Percentiles rank a stretch among this genome's conserved stretches.
Evolutionary conservation across 2,329 filamentous ascomycete genomes (phyloP).

Genomic region (Ophiocordyceps robertsii): DNA sequence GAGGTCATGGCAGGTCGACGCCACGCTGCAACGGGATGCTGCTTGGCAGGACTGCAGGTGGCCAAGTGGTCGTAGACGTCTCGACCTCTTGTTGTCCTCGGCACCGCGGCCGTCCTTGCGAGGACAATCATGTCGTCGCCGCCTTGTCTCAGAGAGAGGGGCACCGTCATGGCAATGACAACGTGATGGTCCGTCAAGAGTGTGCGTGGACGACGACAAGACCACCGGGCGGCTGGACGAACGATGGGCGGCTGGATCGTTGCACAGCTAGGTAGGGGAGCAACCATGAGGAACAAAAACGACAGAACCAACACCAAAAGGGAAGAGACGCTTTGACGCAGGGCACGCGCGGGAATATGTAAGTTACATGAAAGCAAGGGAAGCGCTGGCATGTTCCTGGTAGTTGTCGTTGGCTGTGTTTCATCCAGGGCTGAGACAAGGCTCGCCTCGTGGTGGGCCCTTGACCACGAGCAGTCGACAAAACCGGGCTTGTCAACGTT

Average conservation of each 20-base stretch:
- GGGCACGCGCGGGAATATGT: conserved; percentile 3
- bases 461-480: not conserved
- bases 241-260: no score
- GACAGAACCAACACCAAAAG: not conserved
- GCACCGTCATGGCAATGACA: not conserved
- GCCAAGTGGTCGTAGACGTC: not conserved
- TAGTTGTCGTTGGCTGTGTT: conserved; percentile 16
- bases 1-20: conserved; percentile 8
- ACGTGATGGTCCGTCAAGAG: not conserved
- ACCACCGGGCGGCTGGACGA: no score
- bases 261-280: no score
- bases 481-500: not conserved
- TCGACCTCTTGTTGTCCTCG: conserved; percentile 7
- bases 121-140: conserved; percentile 16
- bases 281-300: not conserved
- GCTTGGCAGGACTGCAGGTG: not conserved
- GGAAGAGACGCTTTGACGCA: not conserved
- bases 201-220: not conserved
- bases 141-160: not conserved
- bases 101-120: conserved; percentile 7
- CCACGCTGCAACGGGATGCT: not conserved
- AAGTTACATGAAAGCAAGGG: conserved; percentile 6
- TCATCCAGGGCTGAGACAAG: conserved; percentile 18
- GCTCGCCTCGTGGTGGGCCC: conserved; percentile 5
- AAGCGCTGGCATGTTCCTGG: conserved; percentile 8